Conservation (phyloP, 1,139 yeast genomes). For the Lodderomyces jiufengensis region DNA sequence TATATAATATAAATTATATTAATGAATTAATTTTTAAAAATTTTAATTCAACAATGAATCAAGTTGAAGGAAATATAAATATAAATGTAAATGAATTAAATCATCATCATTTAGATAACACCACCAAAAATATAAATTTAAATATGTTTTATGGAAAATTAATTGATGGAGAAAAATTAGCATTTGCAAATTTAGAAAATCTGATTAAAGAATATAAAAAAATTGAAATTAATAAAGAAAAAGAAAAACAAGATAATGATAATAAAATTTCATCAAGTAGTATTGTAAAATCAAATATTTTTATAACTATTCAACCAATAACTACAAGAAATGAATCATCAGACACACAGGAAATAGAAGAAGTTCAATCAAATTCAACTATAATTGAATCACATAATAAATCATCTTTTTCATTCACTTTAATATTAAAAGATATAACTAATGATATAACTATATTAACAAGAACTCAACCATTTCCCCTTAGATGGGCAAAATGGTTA, state of each 20-base stretch:
- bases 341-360: constrained; percentile 1
- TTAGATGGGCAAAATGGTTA: constrained; percentile 86
- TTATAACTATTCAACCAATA: constrained; percentile 74
- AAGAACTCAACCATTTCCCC: constrained; percentile 86
- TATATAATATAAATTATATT: constrained; percentile 65
- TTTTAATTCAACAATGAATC: constrained; percentile 81
- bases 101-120: constrained; percentile 28
- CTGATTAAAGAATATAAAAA: constrained; percentile 48
- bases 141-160: constrained; percentile 74
- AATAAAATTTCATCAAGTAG: constrained; percentile 16
- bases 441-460: constrained; percentile 72
- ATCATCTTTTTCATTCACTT: constrained; percentile 56
- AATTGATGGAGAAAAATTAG: constrained; percentile 85
- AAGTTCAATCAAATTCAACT: constrained; percentile 12
- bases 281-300: constrained; percentile 60
- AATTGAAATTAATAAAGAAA: constrained; percentile 19
- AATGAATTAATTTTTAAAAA: constrained; percentile 62
- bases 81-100: constrained; percentile 53
- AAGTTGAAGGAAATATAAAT: constrained; percentile 85
- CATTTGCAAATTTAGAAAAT: constrained; percentile 81
- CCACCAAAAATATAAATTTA: constrained; percentile 37
- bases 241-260: constrained; percentile 20
- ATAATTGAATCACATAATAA: constrained; percentile 38
- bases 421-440: constrained; percentile 71
- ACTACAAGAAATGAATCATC: constrained; percentile 17